Base-by-base conservation (phyloP, 441 rosid species). In the Corymbia calophylla region DNA sequence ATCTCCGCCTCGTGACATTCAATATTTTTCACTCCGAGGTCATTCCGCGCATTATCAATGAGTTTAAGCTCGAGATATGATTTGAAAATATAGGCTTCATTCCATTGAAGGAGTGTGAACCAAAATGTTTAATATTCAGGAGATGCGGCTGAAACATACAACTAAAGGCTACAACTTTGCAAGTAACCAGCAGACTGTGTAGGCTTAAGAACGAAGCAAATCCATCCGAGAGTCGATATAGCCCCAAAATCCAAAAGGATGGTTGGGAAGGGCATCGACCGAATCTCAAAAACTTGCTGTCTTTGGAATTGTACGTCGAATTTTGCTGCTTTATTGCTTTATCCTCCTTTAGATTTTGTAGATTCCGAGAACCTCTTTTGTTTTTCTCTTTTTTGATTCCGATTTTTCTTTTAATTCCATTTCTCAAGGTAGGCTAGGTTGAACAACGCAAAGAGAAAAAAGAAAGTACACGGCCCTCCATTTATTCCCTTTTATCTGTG, bases 281-380 rank as follows among this genome's bases (percentile, higher is more conserved):
- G 89, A 87, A 90, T 86, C 90, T 89, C 89, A 90, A 90, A 88
- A 77, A 90, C 47, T 88, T 90, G 88, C 91, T 82, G 93, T 93
- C 93, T 91, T 92, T 88, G 95, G 92, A 93, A 94, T 93, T 93
- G 87, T 91, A 91, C 94, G 93, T 91, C 88, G 92, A 93, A 92
- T 92, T 93, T 92, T 27, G 84, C 48, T 27, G 88, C 94, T 93
- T 92, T 93, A 87, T 93, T 91, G 93, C 89, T 86, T 92, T 77
- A 77, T 77, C 49, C 80, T 84, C 77, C 90, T 90, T 94, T 92
- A 88, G 88, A 84, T 91, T 66, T 92, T 77, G 84, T 77, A 77
- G 84, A 77, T 77, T 77, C 84, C 84, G 23, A 77, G 84, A 44
- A 77, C 84, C 84, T 77, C 84, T 77, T 77, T 77, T 77, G 84